Evolutionary conservation across 1,284 basidiomycete species (phyloP), one percentile per base, ranked within the genome.

Genomic region (Kwoniella shivajii): DNA sequence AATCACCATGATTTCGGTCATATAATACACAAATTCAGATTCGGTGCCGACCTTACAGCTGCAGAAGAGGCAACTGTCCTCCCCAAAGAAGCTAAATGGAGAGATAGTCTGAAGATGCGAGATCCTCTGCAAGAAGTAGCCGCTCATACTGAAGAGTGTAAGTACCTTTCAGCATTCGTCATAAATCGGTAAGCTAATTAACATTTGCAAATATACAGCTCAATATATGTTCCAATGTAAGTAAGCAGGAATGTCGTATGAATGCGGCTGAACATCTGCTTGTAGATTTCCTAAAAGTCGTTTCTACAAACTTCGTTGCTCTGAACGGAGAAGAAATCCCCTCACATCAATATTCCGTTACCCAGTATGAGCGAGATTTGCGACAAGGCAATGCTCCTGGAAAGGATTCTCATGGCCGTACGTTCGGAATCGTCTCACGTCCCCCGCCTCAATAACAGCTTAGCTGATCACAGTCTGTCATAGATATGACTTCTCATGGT

Each of bases 1-100:
- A 88, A 88, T 74, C 86, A 86, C 57, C 94, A 97, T 73, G 92
- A 98, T 79, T 99, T 98, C 78, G 90, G 90, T 20, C 96, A 99
- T 78, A 84, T 80, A 5, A 86, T 98, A 59, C 85, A 97, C 72
- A 82, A 86, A 56, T 84, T 96, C 70, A 82, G 84, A 41, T 97
- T 97, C 73, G 85, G 87, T 72, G 87, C 87, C 71, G 91, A 93
- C 48, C 50, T 69, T 37, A 42, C 65, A 22, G 55, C 44, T 7
- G 59, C 53, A 3, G 60, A 90, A 63, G 88, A 89, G 71, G 87
- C 86, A 59, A 84, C 87, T 18, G 56, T 80, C 80, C 62, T 83
- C 84, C 69, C 84, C 14, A 73, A 81, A 64, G 83, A 84, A 57
- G 86, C 91, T 82, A 92, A 87, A 81, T 80, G 84, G 69, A 84